Conservation (phyloP, 129 eudicot species). For the Flaveria ramosissima region DNA sequence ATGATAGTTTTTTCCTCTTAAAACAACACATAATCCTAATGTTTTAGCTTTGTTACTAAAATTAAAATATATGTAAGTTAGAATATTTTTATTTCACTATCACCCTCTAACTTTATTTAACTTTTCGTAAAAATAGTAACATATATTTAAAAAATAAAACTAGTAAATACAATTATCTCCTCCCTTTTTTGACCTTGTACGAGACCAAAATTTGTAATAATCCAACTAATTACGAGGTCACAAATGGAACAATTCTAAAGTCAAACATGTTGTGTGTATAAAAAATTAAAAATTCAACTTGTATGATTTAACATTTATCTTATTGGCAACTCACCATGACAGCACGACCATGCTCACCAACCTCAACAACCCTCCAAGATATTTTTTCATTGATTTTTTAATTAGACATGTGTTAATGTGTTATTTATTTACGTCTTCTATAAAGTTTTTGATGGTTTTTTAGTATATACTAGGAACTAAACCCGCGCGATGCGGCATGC, state of each 20-base stretch:
- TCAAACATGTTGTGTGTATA: constrained; percentile 1
- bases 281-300: neutral
- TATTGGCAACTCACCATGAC: constrained; percentile 7
- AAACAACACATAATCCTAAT: too few relatives aligned
- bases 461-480: too few relatives aligned
- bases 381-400: neutral
- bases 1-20: too few relatives aligned
- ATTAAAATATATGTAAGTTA: neutral
- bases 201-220: neutral
- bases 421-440: too few relatives aligned
- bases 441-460: too few relatives aligned
- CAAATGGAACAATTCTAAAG: neutral
- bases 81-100: neutral
- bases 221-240: too few relatives aligned
- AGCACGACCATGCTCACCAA: constrained; percentile 13
- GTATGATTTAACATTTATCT: neutral
- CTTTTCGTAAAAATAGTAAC: neutral
- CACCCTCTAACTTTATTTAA: neutral
- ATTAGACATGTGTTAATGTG: too few relatives aligned
- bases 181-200: neutral
- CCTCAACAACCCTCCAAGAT: neutral
- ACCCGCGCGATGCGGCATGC: too few relatives aligned
- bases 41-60: too few relatives aligned
- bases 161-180: neutral
- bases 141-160: neutral